Evolutionary conservation across 176 grass and related monocot species (phyloP), one percentile per base, ranked within the genome.

Genomic region (Triticum monococcum): DNA sequence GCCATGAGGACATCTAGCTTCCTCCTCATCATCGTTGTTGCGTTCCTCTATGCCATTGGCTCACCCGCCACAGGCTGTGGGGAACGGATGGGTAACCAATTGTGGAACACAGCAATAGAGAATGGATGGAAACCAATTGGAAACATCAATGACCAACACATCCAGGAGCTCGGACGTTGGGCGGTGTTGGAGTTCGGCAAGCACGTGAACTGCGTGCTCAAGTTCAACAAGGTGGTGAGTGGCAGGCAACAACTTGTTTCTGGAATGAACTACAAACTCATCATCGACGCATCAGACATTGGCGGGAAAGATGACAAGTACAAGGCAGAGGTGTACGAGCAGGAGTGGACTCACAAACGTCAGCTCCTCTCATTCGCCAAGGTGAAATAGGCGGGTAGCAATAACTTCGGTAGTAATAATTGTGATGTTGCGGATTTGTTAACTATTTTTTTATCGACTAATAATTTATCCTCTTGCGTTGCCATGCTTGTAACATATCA

Each of bases 181-280:
- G 84, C 89, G 7, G 64, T 91, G 43, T 32, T 20, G 50, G 79
- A 91, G 80, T 80, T 87, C 13, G 26, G 56, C 33, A 66, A 67
- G 64, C 50, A 14, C 9, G 20, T 62, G 2, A 63, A 78, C 28
- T 65, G 67, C 23, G 26, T 9, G 28, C 67, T 91, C 37, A 61
- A 23, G 17, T 86, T 91, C 32, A 68, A 13, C 5, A 37, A 65
- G 48, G 86, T 91, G 60, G 69, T 85, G 60, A 46, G 69, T 11
- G 90, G 82, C 24, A 54, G 79, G 16, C 20, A 20, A 12, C 90
- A 88, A 71, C 62, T 88, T 25, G 86, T 91, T 9, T 25, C 81
- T 22, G 90, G 86, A 33, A 54, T 72, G 48, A 91, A 91, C 64
- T 91, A 91, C 37, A 23, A 64, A 5, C 71, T 91, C 14, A 68